phyloP scores from a whole-genome alignment of 805 yeast genomes.

The Yarrowia sp. region DNA sequence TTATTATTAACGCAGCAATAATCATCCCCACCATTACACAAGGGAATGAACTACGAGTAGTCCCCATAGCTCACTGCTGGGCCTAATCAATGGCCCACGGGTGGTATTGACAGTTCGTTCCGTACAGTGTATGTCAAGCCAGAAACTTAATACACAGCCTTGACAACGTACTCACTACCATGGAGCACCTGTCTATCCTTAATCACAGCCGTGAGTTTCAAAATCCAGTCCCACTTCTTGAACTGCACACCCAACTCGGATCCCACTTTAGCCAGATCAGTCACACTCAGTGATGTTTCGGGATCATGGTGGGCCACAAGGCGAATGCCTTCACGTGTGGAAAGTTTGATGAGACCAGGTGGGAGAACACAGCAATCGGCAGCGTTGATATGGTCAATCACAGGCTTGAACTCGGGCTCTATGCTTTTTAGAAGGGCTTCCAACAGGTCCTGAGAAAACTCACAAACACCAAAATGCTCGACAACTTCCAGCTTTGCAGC shows the following conservation, averaged over 20 bases:
- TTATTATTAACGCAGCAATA: not conserved
- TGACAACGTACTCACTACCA: conserved; percentile 32
- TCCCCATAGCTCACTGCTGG: no score
- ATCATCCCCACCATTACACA: not conserved
- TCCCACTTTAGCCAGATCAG: conserved; percentile 25
- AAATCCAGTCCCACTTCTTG: conserved; percentile 32
- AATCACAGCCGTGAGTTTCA: conserved; percentile 31
- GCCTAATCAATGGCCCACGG: not conserved
- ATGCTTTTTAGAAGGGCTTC: conserved; percentile 30
- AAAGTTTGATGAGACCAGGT: conserved; percentile 35
- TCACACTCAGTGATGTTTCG: conserved; percentile 31
- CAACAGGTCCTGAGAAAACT: conserved; percentile 35
- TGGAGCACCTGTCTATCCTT: conserved; percentile 34
- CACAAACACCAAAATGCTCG: conserved; percentile 36
- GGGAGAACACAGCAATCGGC: conserved; percentile 42
- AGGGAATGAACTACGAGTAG: no score
- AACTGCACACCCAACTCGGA: conserved; percentile 20
- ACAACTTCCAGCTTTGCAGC: conserved; percentile 27
- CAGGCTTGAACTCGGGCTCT: conserved; percentile 28
- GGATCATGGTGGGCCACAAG: conserved; percentile 41
- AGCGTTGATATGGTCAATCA: conserved; percentile 39
- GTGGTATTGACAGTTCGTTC: no score
- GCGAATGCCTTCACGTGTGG: conserved; percentile 35
- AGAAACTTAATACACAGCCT: not conserved
- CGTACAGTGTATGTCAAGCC: no score